A percentile compares a stretch with the other conserved stretches of the same genome.
These are phyloP conservation scores for Phyllosticta citribraziliensis DNA, from an alignment of 2,329 filamentous ascomycete species.

Conservation along the genomic window DNA sequence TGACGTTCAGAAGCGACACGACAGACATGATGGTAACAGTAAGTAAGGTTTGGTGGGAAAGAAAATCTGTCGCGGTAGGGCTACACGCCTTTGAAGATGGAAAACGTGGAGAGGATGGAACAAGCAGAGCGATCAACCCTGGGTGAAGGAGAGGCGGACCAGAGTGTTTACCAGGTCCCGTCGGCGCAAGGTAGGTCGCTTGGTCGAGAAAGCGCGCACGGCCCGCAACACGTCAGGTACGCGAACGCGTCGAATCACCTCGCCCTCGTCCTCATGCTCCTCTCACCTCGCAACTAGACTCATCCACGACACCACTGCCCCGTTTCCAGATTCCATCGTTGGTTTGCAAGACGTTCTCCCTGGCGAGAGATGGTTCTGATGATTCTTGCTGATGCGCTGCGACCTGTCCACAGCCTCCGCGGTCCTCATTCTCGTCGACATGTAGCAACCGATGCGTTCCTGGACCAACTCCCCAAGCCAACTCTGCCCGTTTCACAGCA, in stretches of 20 bases:
- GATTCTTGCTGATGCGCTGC: not conserved
- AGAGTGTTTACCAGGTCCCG: not conserved
- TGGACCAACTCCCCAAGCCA: not conserved
- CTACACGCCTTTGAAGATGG: not conserved
- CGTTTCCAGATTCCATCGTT: not conserved
- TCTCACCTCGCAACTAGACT: not conserved
- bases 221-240: not conserved
- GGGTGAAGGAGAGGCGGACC: not conserved
- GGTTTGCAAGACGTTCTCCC: not conserved
- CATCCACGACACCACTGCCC: not conserved
- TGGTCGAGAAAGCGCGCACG: not conserved
- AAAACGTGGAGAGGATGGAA: not conserved
- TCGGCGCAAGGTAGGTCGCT: not conserved
- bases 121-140: not conserved
- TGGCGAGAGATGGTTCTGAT: not conserved
- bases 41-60: not conserved
- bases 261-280: not conserved
- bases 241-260: not conserved
- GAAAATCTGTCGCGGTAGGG: not conserved
- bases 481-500: not conserved
- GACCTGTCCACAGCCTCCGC: not conserved
- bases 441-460: not conserved
- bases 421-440: not conserved
- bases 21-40: slow-evolving; percentile 69
- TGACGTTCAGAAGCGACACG: slow-evolving; percentile 89